Conservation (phyloP, 176 grass and related monocot genomes). For the Aegilops bicornis region DNA sequence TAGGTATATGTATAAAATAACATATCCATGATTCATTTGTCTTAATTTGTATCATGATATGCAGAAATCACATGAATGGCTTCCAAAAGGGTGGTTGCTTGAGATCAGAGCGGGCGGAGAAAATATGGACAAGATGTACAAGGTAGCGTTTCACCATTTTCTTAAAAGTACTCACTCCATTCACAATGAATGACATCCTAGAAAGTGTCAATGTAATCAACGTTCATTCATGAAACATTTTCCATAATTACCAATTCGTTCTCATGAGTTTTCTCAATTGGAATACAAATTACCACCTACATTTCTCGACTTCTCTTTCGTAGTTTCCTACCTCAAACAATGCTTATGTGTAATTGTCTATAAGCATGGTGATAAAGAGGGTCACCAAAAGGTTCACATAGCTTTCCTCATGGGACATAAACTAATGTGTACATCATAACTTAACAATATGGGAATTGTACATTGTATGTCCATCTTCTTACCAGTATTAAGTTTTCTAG, state of each 20-base stretch:
- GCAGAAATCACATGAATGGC: conserved; percentile 8
- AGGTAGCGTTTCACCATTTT: conserved; percentile 22
- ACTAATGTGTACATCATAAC: neutral
- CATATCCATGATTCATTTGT: neutral
- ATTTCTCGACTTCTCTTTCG: too few relatives aligned
- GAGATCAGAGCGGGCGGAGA: conserved; percentile 41
- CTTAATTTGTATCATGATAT: neutral
- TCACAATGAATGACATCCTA: neutral
- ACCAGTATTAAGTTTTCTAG: too few relatives aligned
- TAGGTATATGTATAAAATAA: too few relatives aligned
- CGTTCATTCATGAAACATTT: neutral
- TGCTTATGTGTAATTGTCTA: neutral
- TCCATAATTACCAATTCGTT: neutral
- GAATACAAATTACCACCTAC: neutral
- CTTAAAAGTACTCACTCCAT: neutral
- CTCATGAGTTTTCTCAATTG: neutral
- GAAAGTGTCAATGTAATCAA: neutral
- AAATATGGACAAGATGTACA: conserved; percentile 43
- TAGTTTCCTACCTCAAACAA: neutral
- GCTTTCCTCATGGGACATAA: neutral
- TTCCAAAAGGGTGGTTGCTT: conserved; percentile 31
- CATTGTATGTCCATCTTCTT: neutral
- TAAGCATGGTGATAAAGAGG: neutral
- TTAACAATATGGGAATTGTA: neutral
- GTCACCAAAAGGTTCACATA: neutral